Evolutionary conservation across 2,329 filamentous ascomycete species (phyloP), one percentile per base, ranked within the genome.

Genomic region (Dissoconium aciculare): DNA sequence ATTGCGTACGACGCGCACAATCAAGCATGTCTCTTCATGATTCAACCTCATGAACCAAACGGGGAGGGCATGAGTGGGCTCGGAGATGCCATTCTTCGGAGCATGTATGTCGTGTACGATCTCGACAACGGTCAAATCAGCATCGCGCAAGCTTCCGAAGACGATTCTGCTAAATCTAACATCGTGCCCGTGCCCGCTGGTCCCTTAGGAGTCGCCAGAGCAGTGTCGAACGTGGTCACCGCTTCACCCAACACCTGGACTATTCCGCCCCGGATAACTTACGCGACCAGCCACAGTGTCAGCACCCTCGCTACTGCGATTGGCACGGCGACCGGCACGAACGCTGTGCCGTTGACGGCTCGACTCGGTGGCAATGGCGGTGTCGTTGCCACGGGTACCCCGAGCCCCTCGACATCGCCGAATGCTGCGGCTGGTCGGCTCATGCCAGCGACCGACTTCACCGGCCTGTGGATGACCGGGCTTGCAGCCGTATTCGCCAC

Each of bases 61-160:
- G 30, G 30, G 15, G 36, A 30, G 6, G 34, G 35, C 8, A 47
- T 47, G 29, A 32, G 39, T 5, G 47, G 44, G 6, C 32, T 52
- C 1, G 51, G 50, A 6, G 49, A 53, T 33, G 47, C 50, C 9
- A 31, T 53, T 13, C 37, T 54, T 8, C 34, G 48, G 8, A 44
- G 42, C 28, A 50, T 53, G 44, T 54, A 54, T 34, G 44, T 52
- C 23, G 49, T 54, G 31, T 54, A 47, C 31, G 51, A 54, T 30
- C 47, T 53, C 25, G 50, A 54, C 38, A 51, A 54, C 16, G 49
- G 43, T 3, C 51, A 54, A 29, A 38, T 46, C 12, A 49, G 49
- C 3, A 39, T 53, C 23, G 51, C 50, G 8, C 51, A 52, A 30
- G 48, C 51, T n/a, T 36, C 36, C 2, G 30, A 41, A 5, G 49